Evolutionary conservation across 164 flowering plant species (phyloP).

Genomic region (Umbilicus rupestris): DNA sequence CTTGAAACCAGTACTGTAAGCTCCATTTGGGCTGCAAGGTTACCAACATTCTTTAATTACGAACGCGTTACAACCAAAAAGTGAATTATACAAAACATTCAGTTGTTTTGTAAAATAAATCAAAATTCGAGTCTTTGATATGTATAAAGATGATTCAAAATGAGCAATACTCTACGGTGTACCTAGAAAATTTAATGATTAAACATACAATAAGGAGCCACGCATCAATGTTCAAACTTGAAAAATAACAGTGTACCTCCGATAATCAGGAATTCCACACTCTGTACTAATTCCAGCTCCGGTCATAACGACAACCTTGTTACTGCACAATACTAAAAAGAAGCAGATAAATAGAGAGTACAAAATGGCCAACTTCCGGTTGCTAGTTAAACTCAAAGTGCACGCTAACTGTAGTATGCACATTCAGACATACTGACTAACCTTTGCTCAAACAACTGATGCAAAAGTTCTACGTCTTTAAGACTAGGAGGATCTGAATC

Average conservation of each 20-base stretch:
- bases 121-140: neutral
- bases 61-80: neutral
- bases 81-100: neutral
- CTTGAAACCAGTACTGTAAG: conserved; percentile 87
- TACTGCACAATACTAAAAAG: conserved; percentile 33
- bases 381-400: neutral
- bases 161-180: neutral
- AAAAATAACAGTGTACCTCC: conserved; percentile 46
- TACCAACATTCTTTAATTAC: neutral
- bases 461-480: conserved; percentile 45
- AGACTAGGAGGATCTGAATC: conserved; percentile 65
- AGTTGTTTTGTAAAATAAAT: neutral
- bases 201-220: neutral
- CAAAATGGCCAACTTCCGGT: neutral
- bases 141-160: neutral
- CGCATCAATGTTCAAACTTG: neutral
- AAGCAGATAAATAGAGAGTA: neutral
- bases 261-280: conserved; percentile 92
- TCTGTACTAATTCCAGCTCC: conserved; percentile 98
- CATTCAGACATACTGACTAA: conserved; percentile 11
- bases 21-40: conserved; percentile 92
- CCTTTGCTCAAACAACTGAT: conserved; percentile 64
- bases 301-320: conserved; percentile 69
- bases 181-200: neutral
- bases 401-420: neutral